These are phyloP conservation scores for Lichtheimia hyalospora DNA, from an alignment of 371 early-diverging fungal species.

Conservation along the genomic window DNA sequence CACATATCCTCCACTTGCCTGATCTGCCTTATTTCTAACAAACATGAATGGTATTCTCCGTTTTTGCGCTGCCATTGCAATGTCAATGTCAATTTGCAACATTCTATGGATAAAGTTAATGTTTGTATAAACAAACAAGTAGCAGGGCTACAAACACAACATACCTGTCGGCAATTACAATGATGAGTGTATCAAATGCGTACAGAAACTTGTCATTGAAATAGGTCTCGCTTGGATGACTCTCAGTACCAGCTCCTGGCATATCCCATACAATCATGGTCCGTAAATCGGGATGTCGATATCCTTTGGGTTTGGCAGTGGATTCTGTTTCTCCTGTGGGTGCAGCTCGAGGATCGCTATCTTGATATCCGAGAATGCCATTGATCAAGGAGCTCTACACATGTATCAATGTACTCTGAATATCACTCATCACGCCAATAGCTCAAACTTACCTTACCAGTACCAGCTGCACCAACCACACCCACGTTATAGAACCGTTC, in stretches of 20 bases:
- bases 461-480: slow-evolving; percentile 42
- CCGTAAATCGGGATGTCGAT: slow-evolving; percentile 44
- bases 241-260: slow-evolving; percentile 47
- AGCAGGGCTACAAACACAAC: neutral
- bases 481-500: slow-evolving; percentile 47
- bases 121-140: too few species aligned
- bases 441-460: slow-evolving; percentile 43
- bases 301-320: slow-evolving; percentile 31
- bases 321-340: slow-evolving; percentile 45
- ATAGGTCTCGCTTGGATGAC: slow-evolving; percentile 42
- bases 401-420: neutral
- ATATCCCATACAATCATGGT: slow-evolving; percentile 52
- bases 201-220: slow-evolving; percentile 48
- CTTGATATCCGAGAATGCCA: slow-evolving; percentile 44
- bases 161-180: slow-evolving; percentile 51
- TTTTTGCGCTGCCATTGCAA: slow-evolving; percentile 39
- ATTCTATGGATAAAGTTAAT: slow-evolving; percentile 18
- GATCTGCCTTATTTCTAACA: slow-evolving; percentile 49
- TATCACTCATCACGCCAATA: neutral
- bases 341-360: slow-evolving; percentile 31
- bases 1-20: slow-evolving; percentile 14
- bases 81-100: slow-evolving; percentile 30
- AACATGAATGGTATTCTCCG: slow-evolving; percentile 35
- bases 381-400: slow-evolving; percentile 46
- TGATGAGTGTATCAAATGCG: slow-evolving; percentile 48